Conservation (phyloP, 805 yeast species). For the Wickerhamiella vanderwaltii region DNA sequence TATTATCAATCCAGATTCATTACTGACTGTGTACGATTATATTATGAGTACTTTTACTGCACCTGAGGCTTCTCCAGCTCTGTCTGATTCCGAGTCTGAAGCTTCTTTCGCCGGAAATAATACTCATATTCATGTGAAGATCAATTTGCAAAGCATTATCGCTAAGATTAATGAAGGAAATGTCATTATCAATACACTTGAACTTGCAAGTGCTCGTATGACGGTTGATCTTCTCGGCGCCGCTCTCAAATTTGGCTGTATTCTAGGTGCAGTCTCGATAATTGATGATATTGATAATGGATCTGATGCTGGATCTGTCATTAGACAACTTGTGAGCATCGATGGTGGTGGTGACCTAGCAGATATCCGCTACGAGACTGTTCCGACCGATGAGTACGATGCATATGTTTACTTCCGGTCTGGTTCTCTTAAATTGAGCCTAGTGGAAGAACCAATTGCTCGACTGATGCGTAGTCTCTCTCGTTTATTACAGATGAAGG, state of each 20-base stretch:
- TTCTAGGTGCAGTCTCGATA: conserved; percentile 64
- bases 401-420: conserved; percentile 52
- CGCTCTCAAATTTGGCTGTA: conserved; percentile 57
- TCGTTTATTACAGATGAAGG: conserved; percentile 75
- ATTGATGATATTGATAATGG: conserved; percentile 65
- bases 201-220: conserved; percentile 61
- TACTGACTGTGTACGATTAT: conserved; percentile 68
- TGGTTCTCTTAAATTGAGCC: conserved; percentile 64
- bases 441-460: conserved; percentile 69
- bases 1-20: conserved; percentile 63
- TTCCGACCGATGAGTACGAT: conserved; percentile 34
- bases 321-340: conserved; percentile 60
- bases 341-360: conserved; percentile 77
- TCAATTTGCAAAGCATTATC: conserved; percentile 61
- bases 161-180: conserved; percentile 74
- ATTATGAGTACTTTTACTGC: conserved; percentile 77
- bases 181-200: conserved; percentile 64
- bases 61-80: conserved; percentile 44
- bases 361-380: conserved; percentile 71
- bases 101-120: background rate
- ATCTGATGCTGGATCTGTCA: conserved; percentile 39
- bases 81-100: conserved; percentile 5
- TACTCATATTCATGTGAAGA: conserved; percentile 42
- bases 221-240: conserved; percentile 59
- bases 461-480: conserved; percentile 54